Percentiles rank a stretch among this genome's conserved stretches.
These are phyloP conservation scores for Saccharomyces hybrid DNA, from an alignment of 1,139 yeast species.

Conservation along the genomic window DNA sequence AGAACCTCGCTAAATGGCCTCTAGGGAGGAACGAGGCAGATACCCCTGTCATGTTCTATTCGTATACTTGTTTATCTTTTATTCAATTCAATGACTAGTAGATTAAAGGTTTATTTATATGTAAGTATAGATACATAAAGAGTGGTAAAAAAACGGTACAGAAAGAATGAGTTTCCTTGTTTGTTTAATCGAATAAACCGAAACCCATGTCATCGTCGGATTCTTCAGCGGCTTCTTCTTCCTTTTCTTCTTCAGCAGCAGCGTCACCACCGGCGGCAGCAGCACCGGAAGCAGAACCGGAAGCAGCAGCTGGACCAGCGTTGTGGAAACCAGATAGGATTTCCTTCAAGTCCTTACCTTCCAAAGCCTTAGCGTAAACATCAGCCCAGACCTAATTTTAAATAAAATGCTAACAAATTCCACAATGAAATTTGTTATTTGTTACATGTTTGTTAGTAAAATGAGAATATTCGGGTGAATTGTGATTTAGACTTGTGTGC, in stretches of 20 bases:
- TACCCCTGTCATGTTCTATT: not conserved
- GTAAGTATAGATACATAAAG: not conserved
- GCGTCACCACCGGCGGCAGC: slow-evolving; percentile 57
- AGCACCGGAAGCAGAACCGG: slow-evolving; percentile 49
- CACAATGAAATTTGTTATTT: not conserved
- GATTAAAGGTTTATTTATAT: not conserved
- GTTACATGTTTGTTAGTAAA: not conserved
- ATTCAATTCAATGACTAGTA: not conserved
- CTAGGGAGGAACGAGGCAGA: not conserved
- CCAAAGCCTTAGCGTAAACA: slow-evolving; percentile 92
- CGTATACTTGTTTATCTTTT: not conserved
- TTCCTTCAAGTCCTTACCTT: slow-evolving; percentile 92
- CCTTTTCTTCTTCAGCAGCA: slow-evolving; percentile 52
- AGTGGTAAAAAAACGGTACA: not conserved
- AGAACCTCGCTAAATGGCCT: not conserved
- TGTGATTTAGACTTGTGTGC: not conserved
- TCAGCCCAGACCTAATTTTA: slow-evolving; percentile 72
- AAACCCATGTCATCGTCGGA: slow-evolving; percentile 83
- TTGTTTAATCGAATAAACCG: slow-evolving; percentile 56
- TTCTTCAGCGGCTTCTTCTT: slow-evolving; percentile 45
- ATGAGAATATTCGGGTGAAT: not conserved
- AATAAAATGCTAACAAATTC: not conserved
- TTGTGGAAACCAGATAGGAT: slow-evolving; percentile 74
- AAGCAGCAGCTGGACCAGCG: slow-evolving; percentile 58
- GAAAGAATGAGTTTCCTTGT: not conserved